phyloP scores from a whole-genome alignment of 495 filamentous ascomycete species.

The Lepidopterella palustris region DNA sequence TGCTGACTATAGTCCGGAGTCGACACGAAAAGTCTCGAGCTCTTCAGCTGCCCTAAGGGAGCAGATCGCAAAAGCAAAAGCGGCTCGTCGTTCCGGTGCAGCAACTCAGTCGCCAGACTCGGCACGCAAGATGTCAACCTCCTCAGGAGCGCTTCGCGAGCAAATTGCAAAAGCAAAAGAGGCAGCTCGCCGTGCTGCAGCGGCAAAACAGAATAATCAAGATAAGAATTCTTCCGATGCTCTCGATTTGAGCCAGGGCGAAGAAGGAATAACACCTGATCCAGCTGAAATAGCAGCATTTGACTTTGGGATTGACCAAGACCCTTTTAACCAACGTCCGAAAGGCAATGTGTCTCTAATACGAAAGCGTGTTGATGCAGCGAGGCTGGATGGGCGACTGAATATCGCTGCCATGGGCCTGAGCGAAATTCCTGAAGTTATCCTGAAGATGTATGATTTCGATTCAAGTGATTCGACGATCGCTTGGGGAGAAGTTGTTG shows the following conservation, averaged over 20 bases:
- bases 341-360: constrained; percentile 50
- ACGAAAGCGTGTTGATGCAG: constrained; percentile 65
- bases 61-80: constrained; percentile 90
- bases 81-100: constrained; percentile 61
- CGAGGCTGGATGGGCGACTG: constrained; percentile 71
- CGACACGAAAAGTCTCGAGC: constrained; percentile 15
- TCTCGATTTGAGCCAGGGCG: constrained; percentile 15
- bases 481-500: constrained; percentile 89
- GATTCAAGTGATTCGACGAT: constrained; percentile 43
- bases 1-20: constrained; percentile 26
- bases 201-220: constrained; percentile 29
- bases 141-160: constrained; percentile 26
- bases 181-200: constrained; percentile 13
- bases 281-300: constrained; percentile 48
- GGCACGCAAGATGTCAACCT: constrained; percentile 15
- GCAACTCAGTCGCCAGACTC: constrained; percentile 24
- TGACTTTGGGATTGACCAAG: constrained; percentile 29
- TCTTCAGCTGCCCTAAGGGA: constrained; percentile 79
- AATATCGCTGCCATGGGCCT: constrained; percentile 86
- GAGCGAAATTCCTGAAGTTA: constrained; percentile 71
- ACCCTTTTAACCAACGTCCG: constrained; percentile 36
- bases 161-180: constrained; percentile 29
- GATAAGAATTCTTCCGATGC: constrained; percentile 10
- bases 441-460: constrained; percentile 81
- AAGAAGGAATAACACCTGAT: constrained; percentile 37